phyloP scores from a whole-genome alignment of 371 early-diverging fungal species.

The Actinomortierella wolfii region DNA sequence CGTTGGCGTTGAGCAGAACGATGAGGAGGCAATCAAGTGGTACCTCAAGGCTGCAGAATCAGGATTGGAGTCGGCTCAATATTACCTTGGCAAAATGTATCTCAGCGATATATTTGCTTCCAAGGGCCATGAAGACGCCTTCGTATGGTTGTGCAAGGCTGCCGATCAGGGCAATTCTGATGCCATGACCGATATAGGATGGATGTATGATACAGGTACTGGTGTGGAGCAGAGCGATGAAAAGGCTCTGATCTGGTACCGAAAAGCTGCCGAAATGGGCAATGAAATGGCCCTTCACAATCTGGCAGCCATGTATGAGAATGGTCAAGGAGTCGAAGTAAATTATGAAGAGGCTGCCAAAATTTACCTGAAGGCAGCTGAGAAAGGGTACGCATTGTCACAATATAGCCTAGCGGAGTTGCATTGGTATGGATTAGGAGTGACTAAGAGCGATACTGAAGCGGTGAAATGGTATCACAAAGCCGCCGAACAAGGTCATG shows the following conservation, averaged over 20 bases:
- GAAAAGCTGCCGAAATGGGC: slow-evolving; percentile 65
- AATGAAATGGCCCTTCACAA: slow-evolving; percentile 82
- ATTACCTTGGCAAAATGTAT: slow-evolving; percentile 78
- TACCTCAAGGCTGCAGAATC: slow-evolving; percentile 70
- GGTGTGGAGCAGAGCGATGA: slow-evolving; percentile 67
- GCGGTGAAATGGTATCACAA: slow-evolving; percentile 75
- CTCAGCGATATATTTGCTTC: slow-evolving; percentile 78
- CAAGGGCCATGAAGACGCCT: slow-evolving; percentile 74
- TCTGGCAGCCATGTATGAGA: slow-evolving; percentile 78
- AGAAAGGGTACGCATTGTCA: slow-evolving; percentile 74
- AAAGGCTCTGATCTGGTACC: slow-evolving; percentile 71
- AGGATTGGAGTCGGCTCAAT: slow-evolving; percentile 83
- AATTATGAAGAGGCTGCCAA: slow-evolving; percentile 62
- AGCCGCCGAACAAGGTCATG: slow-evolving; percentile 76
- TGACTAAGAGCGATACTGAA: slow-evolving; percentile 52
- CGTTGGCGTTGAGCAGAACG: slow-evolving; percentile 65
- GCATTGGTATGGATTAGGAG: slow-evolving; percentile 76
- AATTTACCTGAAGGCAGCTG: slow-evolving; percentile 75
- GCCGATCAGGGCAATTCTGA: slow-evolving; percentile 62
- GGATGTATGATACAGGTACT: slow-evolving; percentile 79
- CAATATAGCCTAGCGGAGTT: slow-evolving; percentile 79
- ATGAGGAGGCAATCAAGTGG: slow-evolving; percentile 70
- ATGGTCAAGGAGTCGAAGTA: slow-evolving; percentile 72
- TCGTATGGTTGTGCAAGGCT: slow-evolving; percentile 55
- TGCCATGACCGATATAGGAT: slow-evolving; percentile 75